Conservation (phyloP, 495 filamentous ascomycete genomes). For the Cryomyces minteri region DNA sequence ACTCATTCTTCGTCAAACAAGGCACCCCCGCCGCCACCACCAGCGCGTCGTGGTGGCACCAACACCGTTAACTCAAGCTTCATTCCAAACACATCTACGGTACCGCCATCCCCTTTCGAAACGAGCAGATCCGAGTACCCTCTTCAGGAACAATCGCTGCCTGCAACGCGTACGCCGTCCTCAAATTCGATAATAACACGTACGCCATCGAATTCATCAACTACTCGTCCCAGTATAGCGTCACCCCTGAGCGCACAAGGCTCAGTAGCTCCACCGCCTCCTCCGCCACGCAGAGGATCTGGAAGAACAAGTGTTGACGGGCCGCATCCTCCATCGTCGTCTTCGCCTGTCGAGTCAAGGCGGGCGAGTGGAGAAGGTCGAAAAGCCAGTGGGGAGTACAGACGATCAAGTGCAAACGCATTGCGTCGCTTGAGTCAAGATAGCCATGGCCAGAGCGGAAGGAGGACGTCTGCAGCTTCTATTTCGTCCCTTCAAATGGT, state of each 20-base stretch:
- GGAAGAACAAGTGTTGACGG: conserved; percentile 7
- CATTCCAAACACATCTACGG: conserved; percentile 5
- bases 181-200: background rate
- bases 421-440: background rate
- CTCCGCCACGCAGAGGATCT: conserved; percentile 6
- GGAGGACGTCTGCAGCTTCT: background rate
- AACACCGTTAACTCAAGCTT: conserved; percentile 3
- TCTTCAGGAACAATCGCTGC: conserved; percentile 2
- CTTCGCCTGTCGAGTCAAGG: conserved; percentile 6
- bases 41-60: conserved; percentile 7
- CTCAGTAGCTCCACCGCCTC: background rate
- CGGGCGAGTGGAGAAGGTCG: conserved; percentile 3
- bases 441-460: background rate
- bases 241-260: background rate
- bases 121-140: conserved; percentile 1
- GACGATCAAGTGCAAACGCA: background rate
- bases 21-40: conserved; percentile 14
- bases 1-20: conserved; percentile 1
- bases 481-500: too few relatives aligned
- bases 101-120: conserved; percentile 4
- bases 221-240: background rate
- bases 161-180: conserved; percentile 1
- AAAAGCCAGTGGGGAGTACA: background rate
- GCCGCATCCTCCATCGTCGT: conserved; percentile 2
- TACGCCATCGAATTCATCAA: background rate